These are phyloP conservation scores for Apiospora arundinis DNA, from an alignment of 2,329 filamentous ascomycete species.

Conservation along the genomic window DNA sequence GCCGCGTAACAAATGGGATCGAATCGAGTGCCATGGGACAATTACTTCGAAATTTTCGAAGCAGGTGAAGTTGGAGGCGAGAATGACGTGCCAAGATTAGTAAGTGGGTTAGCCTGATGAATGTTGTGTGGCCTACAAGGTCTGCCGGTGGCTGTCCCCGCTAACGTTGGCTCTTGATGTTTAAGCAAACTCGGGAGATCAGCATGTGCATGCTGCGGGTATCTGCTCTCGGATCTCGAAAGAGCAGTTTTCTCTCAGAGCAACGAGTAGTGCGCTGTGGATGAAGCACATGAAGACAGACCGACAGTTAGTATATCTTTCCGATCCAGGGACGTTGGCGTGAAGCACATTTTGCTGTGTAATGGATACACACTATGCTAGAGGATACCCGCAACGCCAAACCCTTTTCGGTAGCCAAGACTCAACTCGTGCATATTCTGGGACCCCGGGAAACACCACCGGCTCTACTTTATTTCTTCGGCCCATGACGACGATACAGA, in stretches of 20 bases:
- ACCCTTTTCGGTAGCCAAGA: constrained; percentile 29
- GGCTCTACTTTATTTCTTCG: constrained; percentile 1
- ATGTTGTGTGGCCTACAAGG: neutral
- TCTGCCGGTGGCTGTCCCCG: neutral
- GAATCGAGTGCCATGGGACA: neutral
- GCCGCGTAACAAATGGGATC: neutral
- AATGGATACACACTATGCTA: neutral
- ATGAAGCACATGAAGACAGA: neutral
- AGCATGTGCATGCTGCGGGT: neutral
- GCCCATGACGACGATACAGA: constrained; percentile 5
- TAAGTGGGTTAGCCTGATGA: neutral
- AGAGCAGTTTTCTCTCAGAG: neutral
- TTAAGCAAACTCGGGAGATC: neutral
- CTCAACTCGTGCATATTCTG: constrained; percentile 26
- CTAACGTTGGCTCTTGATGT: neutral
- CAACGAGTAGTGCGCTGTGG: neutral
- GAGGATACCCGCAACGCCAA: constrained; percentile 4
- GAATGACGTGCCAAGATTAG: constrained; percentile 11
- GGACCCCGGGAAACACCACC: neutral
- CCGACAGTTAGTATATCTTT: constrained; percentile 4
- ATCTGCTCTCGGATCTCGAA: neutral
- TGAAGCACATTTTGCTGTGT: constrained; percentile 3
- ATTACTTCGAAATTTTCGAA: neutral
- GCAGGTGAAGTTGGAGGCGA: neutral
- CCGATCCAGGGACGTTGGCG: neutral